Evolutionary conservation across 1,284 basidiomycete species (phyloP), one percentile per base, ranked within the genome.

Genomic region (Calocybe gambosa): DNA sequence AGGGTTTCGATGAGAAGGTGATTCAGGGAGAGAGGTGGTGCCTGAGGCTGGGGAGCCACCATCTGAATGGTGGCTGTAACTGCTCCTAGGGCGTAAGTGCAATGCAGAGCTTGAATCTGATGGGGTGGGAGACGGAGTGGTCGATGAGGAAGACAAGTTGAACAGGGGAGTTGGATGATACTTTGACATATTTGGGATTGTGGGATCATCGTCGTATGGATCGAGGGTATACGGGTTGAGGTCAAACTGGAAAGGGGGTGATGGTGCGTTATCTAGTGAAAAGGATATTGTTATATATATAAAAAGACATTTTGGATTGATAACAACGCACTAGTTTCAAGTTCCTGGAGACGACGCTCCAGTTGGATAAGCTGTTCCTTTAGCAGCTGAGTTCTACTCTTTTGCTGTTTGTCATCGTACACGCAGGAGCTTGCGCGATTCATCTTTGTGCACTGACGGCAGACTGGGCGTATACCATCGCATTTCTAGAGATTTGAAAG

Each of bases 371-470:
- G 66, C 56, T 78, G 78, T 53, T 80, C 77, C 52, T 75, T 76
- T 26, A 83, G 64, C 21, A 77, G 67, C 57, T 80, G 74, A 1
- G 79, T 82, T 20, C 78, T 72, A 55, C 76, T 80, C 58, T 80
- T 79, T 48, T 74, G 73, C 54, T 74, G 73, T 59, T 72, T 74
- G 58, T 82, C 79, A 55, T 82, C 77, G 63, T 80, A 82, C 47
- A 73, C 65, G 60, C 80, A 82, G 42, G 77, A 72, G 21, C 69
- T 64, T 1, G 64, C 61, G 26, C 78, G 63, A 58, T 73, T 75
- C 59, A 78, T 75, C 55, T 77, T 75, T 47, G 62, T 60, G 56
- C 78, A 82, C 53, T 78, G 77, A n/a, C 64, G 59, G 55, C 80
- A 82, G 23, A 74, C 65, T 10, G 80, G 80, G 39, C 75, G 75